A percentile compares a stretch with the other conserved stretches of the same genome.
These are phyloP conservation scores for Imleria badia DNA, from an alignment of 768 basidiomycete species.

Conservation along the genomic window DNA sequence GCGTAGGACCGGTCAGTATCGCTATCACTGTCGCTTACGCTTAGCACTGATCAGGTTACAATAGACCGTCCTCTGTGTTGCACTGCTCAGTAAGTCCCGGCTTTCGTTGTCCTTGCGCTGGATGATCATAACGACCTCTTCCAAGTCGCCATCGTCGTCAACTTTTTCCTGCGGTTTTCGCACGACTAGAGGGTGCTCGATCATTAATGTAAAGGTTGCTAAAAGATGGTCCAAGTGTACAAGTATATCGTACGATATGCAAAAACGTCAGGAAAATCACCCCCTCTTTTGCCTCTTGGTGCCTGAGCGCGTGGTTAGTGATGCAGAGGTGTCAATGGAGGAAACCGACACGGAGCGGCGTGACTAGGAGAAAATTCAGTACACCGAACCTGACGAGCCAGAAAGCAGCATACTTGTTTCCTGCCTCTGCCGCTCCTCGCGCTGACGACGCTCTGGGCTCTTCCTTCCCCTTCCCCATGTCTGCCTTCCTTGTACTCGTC, in stretches of 20 bases:
- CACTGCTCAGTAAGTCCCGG: constrained; percentile 63
- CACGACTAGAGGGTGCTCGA: constrained; percentile 22
- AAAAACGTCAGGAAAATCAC: constrained; percentile 23
- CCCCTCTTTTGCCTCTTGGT: constrained; percentile 60
- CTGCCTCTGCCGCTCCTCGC: constrained; percentile 53
- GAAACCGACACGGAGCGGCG: constrained; percentile 73
- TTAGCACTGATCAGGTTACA: constrained; percentile 8
- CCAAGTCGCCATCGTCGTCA: constrained; percentile 78
- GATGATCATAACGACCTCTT: background rate
- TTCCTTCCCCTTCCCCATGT: constrained; percentile 43
- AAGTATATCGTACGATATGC: constrained; percentile 5
- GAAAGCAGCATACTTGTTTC: constrained; percentile 46
- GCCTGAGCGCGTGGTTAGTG: constrained; percentile 47
- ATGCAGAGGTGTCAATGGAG: constrained; percentile 68
- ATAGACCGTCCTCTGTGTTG: constrained; percentile 80
- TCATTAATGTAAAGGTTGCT: constrained; percentile 9
- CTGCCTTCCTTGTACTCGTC: constrained; percentile 41
- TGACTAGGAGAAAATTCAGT: constrained; percentile 32
- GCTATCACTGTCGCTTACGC: constrained; percentile 4
- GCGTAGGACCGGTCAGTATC: constrained; percentile 84
- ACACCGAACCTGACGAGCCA: background rate
- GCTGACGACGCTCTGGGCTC: constrained; percentile 68
- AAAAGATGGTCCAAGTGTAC: background rate
- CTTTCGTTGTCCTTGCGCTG: background rate
- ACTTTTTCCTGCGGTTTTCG: constrained; percentile 82